phyloP scores from a whole-genome alignment of 148 eudicot species.

The Rhododendron ovatum region DNA sequence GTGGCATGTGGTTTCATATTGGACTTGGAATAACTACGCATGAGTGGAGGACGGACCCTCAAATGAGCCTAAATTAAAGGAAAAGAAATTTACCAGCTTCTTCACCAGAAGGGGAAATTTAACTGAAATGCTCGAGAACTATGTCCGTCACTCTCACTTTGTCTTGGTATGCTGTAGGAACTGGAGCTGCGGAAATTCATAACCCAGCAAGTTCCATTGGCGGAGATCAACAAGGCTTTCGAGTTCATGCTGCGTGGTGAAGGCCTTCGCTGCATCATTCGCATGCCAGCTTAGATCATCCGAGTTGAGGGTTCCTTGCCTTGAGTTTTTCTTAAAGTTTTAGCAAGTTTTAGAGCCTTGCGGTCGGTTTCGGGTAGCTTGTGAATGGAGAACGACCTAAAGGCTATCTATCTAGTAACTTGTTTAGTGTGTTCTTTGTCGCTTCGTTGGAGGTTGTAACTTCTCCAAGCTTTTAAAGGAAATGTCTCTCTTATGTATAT shows the following conservation, averaged over 20 bases:
- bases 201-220: constrained; percentile 24
- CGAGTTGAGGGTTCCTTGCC: background rate
- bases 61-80: background rate
- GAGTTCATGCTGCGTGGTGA: constrained; percentile 37
- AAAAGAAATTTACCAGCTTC: background rate
- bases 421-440: background rate
- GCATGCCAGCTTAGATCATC: constrained; percentile 22
- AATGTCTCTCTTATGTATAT: background rate
- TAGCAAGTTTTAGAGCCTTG: background rate
- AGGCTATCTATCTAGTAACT: background rate
- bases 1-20: background rate
- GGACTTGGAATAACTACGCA: background rate
- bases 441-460: background rate
- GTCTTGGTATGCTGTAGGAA: constrained; percentile 11
- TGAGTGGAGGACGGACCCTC: background rate
- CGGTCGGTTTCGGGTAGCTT: background rate
- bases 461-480: background rate
- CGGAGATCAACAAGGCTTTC: constrained; percentile 44
- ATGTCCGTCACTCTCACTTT: background rate
- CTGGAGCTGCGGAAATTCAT: constrained; percentile 30
- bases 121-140: background rate
- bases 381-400: background rate
- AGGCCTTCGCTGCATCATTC: constrained; percentile 36
- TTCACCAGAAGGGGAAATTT: background rate
- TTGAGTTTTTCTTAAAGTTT: background rate